Conservation (phyloP, 148 eudicot genomes). For the Amaranthus palmeri region DNA sequence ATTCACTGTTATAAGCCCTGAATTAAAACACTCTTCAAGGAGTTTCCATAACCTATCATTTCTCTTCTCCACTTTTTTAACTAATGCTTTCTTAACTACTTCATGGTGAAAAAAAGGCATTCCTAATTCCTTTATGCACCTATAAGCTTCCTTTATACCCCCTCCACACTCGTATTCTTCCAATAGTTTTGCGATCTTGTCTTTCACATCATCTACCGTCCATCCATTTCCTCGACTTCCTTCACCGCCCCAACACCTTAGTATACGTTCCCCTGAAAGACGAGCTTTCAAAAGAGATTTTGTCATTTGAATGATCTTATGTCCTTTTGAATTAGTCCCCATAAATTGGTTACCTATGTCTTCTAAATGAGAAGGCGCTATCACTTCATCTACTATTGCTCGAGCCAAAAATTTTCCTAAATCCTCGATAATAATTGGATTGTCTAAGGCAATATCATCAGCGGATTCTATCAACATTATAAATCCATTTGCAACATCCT, state of each 20-base stretch:
- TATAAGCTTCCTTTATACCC: slow-evolving; percentile 45
- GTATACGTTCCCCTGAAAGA: slow-evolving; percentile 50
- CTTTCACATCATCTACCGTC: slow-evolving; percentile 51
- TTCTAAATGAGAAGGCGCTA: slow-evolving; percentile 46
- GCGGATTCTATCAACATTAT: slow-evolving; percentile 44
- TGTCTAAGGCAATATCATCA: slow-evolving; percentile 55
- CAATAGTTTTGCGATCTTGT: slow-evolving; percentile 38
- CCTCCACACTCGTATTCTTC: slow-evolving; percentile 66
- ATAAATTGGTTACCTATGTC: slow-evolving; percentile 38
- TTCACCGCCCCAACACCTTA: slow-evolving; percentile 64
- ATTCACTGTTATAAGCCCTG: slow-evolving; percentile 45
- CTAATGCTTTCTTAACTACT: slow-evolving; percentile 51
- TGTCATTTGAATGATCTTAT: slow-evolving; percentile 43
- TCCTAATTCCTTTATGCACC: slow-evolving; percentile 51
- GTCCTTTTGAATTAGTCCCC: slow-evolving; percentile 30
- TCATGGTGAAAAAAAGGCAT: slow-evolving; percentile 63
- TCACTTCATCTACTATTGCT: slow-evolving; percentile 49
- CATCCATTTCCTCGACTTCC: slow-evolving; percentile 42
- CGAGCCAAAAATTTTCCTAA: slow-evolving; percentile 52
- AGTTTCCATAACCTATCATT: slow-evolving; percentile 45
- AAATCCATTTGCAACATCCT: slow-evolving; percentile 48
- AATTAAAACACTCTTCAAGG: slow-evolving; percentile 35
- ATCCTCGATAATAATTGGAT: slow-evolving; percentile 50
- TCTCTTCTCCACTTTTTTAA: slow-evolving; percentile 43
- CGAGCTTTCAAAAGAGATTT: slow-evolving; percentile 46